Evolutionary conservation across 164 flowering plant species (phyloP).

Genomic region (Euptelea pleiosperma): DNA sequence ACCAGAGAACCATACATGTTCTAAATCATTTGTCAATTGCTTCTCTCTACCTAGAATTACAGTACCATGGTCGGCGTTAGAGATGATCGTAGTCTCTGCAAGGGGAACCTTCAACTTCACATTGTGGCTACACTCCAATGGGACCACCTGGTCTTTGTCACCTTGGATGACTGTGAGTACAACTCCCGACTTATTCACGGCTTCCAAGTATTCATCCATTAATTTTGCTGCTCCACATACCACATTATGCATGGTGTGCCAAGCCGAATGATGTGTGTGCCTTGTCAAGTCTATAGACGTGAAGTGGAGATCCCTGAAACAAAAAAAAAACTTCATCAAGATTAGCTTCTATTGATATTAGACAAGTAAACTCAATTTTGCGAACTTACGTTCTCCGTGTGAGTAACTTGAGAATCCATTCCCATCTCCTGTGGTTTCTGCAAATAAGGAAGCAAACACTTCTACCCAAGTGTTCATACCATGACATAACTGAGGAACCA

Average conservation of each 20-base stretch:
- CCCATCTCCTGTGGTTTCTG: slow-evolving; percentile 69
- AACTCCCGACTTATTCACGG: slow-evolving; percentile 24
- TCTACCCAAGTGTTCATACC: slow-evolving; percentile 89
- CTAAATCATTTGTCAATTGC: slow-evolving; percentile 39
- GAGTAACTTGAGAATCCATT: slow-evolving; percentile 47
- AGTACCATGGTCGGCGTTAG: slow-evolving; percentile 40
- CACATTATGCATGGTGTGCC: slow-evolving; percentile 92
- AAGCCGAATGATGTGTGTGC: slow-evolving; percentile 90
- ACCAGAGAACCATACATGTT: slow-evolving; percentile 39
- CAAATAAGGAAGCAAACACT: slow-evolving; percentile 64
- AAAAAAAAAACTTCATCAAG: neutral
- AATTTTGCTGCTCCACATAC: slow-evolving; percentile 67
- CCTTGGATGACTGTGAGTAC: slow-evolving; percentile 56
- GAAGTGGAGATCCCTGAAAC: slow-evolving; percentile 47
- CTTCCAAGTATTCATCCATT: slow-evolving; percentile 50
- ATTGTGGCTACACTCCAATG: slow-evolving; percentile 56
- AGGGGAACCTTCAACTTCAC: slow-evolving; percentile 42
- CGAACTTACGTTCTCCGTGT: slow-evolving; percentile 50
- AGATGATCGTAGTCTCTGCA: slow-evolving; percentile 39
- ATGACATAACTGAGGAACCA: slow-evolving; percentile 75
- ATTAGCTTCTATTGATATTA: neutral
- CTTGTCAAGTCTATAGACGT: slow-evolving; percentile 41
- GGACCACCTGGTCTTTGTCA: slow-evolving; percentile 52
- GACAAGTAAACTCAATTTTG: neutral
- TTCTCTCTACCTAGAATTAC: slow-evolving; percentile 49